A percentile compares a stretch with the other conserved stretches of the same genome.
These are phyloP conservation scores for Botrytis byssoidea DNA, from an alignment of 2,329 filamentous ascomycete genomes.

Conservation along the genomic window DNA sequence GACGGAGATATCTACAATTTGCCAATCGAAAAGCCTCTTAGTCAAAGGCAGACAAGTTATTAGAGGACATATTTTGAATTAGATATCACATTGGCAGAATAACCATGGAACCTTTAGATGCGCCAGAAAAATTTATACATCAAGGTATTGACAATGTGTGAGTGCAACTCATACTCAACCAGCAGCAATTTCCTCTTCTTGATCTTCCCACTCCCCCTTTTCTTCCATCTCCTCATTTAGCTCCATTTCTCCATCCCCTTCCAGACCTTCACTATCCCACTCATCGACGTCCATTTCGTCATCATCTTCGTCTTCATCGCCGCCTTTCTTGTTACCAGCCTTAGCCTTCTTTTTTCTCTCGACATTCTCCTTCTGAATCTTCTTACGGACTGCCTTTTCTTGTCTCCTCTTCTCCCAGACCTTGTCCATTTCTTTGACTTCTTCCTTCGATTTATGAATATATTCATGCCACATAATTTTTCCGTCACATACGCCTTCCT, in stretches of 20 bases:
- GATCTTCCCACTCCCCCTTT: slow-evolving; percentile 39
- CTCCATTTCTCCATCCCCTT: slow-evolving; percentile 39
- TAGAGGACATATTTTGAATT: neutral
- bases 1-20: neutral
- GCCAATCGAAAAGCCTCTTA: neutral
- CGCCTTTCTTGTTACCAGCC: slow-evolving; percentile 46
- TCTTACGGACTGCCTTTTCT: slow-evolving; percentile 79
- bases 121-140: slow-evolving; percentile 7
- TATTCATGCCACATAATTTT: slow-evolving; percentile 98
- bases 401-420: slow-evolving; percentile 74
- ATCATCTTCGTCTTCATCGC: slow-evolving; percentile 53
- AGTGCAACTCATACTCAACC: slow-evolving; percentile 25
- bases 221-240: slow-evolving; percentile 39
- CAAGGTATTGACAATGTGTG: neutral
- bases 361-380: slow-evolving; percentile 84
- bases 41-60: neutral
- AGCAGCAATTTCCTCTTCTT: slow-evolving; percentile 39
- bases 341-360: slow-evolving; percentile 73
- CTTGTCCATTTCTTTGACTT: slow-evolving; percentile 76
- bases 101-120: neutral
- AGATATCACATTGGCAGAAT: slow-evolving; percentile 6
- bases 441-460: slow-evolving; percentile 76
- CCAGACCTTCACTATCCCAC: slow-evolving; percentile 40
- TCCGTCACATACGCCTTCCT: slow-evolving; percentile 86
- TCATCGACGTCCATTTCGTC: slow-evolving; percentile 49